phyloP scores from a whole-genome alignment of 805 yeast genomes.

The Hanseniaspora thailandica region DNA sequence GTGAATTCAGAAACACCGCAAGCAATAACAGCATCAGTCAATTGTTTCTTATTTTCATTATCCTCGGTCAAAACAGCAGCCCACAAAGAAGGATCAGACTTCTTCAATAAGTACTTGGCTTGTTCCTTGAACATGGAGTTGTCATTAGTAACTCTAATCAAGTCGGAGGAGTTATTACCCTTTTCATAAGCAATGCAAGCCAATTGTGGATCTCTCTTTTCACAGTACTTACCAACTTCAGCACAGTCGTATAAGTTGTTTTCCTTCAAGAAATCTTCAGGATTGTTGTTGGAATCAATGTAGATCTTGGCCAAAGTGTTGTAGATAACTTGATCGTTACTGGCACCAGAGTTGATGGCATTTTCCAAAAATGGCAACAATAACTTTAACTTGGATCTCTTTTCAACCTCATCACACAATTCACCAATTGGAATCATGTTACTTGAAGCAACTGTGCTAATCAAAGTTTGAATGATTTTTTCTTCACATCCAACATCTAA shows the following conservation, averaged over 20 bases:
- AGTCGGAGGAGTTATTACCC: slow-evolving; percentile 83
- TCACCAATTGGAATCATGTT: slow-evolving; percentile 91
- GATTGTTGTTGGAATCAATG: slow-evolving; percentile 94
- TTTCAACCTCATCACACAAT: slow-evolving; percentile 87
- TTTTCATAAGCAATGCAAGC: slow-evolving; percentile 96
- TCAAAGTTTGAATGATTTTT: slow-evolving; percentile 62
- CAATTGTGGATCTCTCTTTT: slow-evolving; percentile 94
- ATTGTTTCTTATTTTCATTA: slow-evolving; percentile 77
- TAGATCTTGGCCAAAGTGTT: slow-evolving; percentile 95
- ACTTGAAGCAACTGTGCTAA: slow-evolving; percentile 54
- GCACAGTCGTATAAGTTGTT: slow-evolving; percentile 83
- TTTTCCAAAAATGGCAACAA: slow-evolving; percentile 88
- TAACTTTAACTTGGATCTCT: slow-evolving; percentile 85
- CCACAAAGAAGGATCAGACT: slow-evolving; percentile 85
- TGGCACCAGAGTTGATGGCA: slow-evolving; percentile 65
- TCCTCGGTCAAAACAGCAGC: slow-evolving; percentile 59
- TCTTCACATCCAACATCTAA: slow-evolving; percentile 97
- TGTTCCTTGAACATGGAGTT: slow-evolving; percentile 97
- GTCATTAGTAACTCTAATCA: slow-evolving; percentile 85
- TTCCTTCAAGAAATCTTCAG: slow-evolving; percentile 90
- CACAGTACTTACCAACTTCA: slow-evolving; percentile 95
- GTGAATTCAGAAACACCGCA: slow-evolving; percentile 90
- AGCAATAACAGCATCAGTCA: slow-evolving; percentile 87
- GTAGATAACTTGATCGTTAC: slow-evolving; percentile 76
- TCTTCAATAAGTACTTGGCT: slow-evolving; percentile 83